A percentile compares a stretch with the other conserved stretches of the same genome.
Conservation (phyloP, 2,329 filamentous ascomycete genomes). For the Aspergillus sp. region DNA sequence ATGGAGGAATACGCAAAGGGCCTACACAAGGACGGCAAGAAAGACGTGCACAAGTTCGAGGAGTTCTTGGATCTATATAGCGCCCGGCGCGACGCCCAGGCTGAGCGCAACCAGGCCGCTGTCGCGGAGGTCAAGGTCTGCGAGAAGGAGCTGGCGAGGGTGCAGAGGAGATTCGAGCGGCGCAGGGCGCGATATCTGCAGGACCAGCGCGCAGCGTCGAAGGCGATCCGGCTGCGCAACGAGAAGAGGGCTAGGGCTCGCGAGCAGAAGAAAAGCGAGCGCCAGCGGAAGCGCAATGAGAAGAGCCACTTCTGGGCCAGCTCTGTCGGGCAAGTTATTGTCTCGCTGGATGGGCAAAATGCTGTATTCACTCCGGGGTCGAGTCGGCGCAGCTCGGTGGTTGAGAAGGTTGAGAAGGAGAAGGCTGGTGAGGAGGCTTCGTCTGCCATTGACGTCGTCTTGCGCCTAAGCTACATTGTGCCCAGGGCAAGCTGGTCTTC, state of each 20-base stretch:
- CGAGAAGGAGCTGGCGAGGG: conserved; percentile 25
- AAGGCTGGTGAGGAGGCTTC: conserved; percentile 5
- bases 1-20: conserved; percentile 38
- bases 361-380: conserved; percentile 2
- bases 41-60: conserved; percentile 31
- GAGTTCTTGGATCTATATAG: conserved; percentile 38
- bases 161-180: background rate
- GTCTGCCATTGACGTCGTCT: conserved; percentile 15
- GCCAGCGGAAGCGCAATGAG: conserved; percentile 31
- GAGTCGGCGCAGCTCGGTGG: conserved; percentile 18
- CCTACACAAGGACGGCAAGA: conserved; percentile 29
- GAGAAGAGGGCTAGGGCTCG: conserved; percentile 26
- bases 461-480: conserved; percentile 62
- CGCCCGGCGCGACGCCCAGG: conserved; percentile 28
- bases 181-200: conserved; percentile 20
- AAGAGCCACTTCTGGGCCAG: conserved; percentile 36
- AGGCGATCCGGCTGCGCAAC: conserved; percentile 17
- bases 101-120: conserved; percentile 22
- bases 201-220: conserved; percentile 23
- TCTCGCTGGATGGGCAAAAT: conserved; percentile 35
- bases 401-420: background rate
- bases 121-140: conserved; percentile 24
- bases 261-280: background rate
- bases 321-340: conserved; percentile 34
- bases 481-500: conserved; percentile 59